phyloP scores from a whole-genome alignment of 2,329 filamentous ascomycete species.

The Lomentospora prolificans region DNA sequence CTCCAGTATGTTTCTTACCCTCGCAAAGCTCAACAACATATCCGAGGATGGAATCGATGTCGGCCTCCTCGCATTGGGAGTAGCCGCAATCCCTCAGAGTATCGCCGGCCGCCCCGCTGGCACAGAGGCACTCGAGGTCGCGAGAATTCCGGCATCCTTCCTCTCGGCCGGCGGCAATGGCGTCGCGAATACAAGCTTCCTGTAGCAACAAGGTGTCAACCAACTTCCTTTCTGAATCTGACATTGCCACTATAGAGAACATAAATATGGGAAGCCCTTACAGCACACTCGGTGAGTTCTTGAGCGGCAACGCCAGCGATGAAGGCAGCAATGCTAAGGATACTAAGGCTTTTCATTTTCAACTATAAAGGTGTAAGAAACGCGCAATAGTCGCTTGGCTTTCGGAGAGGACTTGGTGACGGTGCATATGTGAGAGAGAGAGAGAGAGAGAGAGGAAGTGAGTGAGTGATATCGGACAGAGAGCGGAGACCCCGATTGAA shows the following conservation, averaged over 20 bases:
- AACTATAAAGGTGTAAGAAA: too few species aligned
- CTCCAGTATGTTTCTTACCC: too few species aligned
- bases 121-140: conserved; percentile 5
- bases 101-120: neutral
- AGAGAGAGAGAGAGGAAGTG: neutral
- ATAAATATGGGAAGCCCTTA: neutral
- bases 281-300: conserved; percentile 2
- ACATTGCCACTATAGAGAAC: too few species aligned
- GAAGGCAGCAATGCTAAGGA: neutral
- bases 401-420: neutral
- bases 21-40: neutral
- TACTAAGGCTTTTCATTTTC: neutral
- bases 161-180: neutral
- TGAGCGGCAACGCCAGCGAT: neutral
- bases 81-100: conserved; percentile 4
- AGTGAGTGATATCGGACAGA: neutral
- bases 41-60: conserved; percentile 1
- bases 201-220: neutral
- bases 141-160: neutral
- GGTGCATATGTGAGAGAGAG: neutral
- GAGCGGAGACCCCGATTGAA: neutral
- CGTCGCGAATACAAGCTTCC: neutral
- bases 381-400: neutral
- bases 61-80: neutral
- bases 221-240: neutral